Conservation (phyloP, 176 grass and related monocot species). For the Avena insularis region DNA sequence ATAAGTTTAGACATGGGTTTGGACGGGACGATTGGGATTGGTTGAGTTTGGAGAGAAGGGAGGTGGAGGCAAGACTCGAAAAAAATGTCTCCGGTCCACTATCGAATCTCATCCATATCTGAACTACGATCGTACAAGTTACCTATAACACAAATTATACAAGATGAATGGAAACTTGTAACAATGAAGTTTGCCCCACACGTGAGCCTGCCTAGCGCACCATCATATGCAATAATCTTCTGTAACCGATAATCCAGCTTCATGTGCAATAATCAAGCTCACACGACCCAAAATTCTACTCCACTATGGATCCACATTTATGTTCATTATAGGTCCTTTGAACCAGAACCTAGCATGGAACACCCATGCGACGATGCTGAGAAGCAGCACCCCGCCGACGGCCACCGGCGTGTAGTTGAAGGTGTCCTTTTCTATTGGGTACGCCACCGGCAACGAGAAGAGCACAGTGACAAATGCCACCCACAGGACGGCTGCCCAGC, state of each 20-base stretch:
- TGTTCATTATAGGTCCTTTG: slow-evolving; percentile 64
- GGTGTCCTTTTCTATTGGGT: slow-evolving; percentile 56
- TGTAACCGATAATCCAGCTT: neutral
- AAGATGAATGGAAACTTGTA: too few relatives aligned
- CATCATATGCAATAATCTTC: too few relatives aligned
- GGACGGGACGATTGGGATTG: too few relatives aligned
- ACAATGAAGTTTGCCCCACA: too few relatives aligned
- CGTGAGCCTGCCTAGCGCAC: too few relatives aligned
- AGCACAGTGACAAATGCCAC: slow-evolving; percentile 70
- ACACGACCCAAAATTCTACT: neutral
- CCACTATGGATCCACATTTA: slow-evolving; percentile 45
- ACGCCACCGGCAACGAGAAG: slow-evolving; percentile 81
- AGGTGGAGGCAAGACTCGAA: too few relatives aligned
- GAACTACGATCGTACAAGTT: too few relatives aligned
- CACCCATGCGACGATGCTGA: slow-evolving; percentile 55
- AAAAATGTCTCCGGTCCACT: too few relatives aligned
- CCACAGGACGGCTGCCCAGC: slow-evolving; percentile 69
- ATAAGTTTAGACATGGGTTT: too few relatives aligned
- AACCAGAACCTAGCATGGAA: slow-evolving; percentile 74
- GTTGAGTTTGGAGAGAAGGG: too few relatives aligned
- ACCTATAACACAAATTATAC: too few relatives aligned
- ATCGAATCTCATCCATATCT: too few relatives aligned
- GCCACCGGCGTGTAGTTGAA: slow-evolving; percentile 84
- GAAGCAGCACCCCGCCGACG: slow-evolving; percentile 61
- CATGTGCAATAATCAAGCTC: neutral